Base-by-base conservation (phyloP, 2,329 filamentous ascomycete species). In the Lomentospora prolificans region DNA sequence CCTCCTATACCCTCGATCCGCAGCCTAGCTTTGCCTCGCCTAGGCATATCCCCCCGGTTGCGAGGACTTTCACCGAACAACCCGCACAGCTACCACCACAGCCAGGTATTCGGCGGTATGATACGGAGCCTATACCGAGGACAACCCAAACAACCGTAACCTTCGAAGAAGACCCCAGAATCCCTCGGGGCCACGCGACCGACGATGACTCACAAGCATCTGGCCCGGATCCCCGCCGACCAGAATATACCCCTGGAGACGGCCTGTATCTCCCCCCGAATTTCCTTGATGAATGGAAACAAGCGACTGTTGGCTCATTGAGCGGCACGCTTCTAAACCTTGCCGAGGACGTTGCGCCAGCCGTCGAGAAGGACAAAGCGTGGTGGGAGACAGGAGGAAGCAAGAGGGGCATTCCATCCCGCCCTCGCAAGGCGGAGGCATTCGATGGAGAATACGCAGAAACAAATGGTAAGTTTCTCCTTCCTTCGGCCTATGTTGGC, bases 321-420 rank as follows among this genome's bases (percentile, higher is more conserved):
- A 74, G 75, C 0, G 77, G 79, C 1, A 66, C 73, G 1, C 69
- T 87, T 53, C 75, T 89, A 28, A 81, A 88, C 57, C 76, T 88
- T 30, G 73, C 76, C 57, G 67, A 71, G 5, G 64, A 69, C 3
- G 59, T 64, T 19, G 58, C 62, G 6, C 57, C 63, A 0, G 64
- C 68, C 33, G 62, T 64, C 28, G 80, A 83, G 44, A 78, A 73
- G 59, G 75, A 75, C 59, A 78, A 79, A 61, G 74, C 87, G 1
- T 95, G 89, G 89, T 94, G 90, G 89, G 90, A 95, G 65, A 75
- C 76, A 54, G 74, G 70, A 28, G 76, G 66, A 59, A 71, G 70
- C 58, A 73, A 75, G 62, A 70, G 71, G 63, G 77, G 70, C 55
- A 74, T 77, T 59, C 68, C 75, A 1, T 68, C 73, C 2, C 72